Percentiles rank a stretch among this genome's conserved stretches.
These are phyloP conservation scores for Bryoglossum gracile DNA, from an alignment of 495 filamentous ascomycete species.

Conservation along the genomic window DNA sequence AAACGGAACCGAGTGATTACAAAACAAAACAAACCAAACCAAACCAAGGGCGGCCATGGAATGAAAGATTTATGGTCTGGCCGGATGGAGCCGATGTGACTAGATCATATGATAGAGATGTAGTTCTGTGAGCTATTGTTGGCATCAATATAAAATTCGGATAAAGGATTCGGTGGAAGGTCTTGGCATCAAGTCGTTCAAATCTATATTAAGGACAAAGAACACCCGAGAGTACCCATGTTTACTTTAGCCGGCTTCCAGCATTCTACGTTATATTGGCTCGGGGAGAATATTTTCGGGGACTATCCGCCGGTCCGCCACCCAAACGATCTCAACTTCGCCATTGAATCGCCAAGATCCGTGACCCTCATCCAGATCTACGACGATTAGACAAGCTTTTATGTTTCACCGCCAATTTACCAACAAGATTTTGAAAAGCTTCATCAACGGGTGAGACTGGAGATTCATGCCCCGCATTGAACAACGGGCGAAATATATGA, in stretches of 20 bases:
- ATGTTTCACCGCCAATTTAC: background rate
- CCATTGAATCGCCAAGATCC: background rate
- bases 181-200: slow-evolving; percentile 3
- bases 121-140: background rate
- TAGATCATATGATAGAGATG: background rate
- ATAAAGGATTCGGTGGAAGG: background rate
- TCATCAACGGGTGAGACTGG: too few relatives aligned
- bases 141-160: slow-evolving; percentile 1
- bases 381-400: background rate
- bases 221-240: background rate
- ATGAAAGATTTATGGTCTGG: background rate
- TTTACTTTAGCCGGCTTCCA: background rate
- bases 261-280: background rate
- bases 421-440: too few relatives aligned
- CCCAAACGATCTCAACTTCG: background rate
- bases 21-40: background rate
- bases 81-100: background rate
- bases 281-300: background rate
- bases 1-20: background rate
- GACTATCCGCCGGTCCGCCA: background rate
- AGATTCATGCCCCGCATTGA: too few relatives aligned
- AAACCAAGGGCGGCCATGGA: too few relatives aligned
- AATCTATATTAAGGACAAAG: slow-evolving; percentile 1
- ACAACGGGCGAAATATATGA: too few relatives aligned
- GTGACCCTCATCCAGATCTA: background rate